Percentiles rank a stretch among this genome's conserved stretches.
Evolutionary conservation across 177 flowering plant genomes (phyloP).

Genomic region (Telopea speciosissima): DNA sequence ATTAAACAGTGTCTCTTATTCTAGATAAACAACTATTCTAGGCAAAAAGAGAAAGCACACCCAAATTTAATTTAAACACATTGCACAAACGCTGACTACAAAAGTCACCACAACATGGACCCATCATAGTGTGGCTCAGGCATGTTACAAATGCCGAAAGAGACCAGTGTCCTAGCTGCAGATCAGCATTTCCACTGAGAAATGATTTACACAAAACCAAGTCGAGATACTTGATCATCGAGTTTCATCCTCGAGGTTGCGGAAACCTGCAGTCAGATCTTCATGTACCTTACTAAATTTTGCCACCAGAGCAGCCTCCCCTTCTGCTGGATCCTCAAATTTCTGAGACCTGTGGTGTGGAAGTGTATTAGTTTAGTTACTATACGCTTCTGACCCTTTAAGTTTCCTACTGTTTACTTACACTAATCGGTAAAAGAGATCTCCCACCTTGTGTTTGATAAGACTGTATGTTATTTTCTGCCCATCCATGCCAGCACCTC

Average conservation of each 20-base stretch:
- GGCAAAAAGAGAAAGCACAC: neutral
- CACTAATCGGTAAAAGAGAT: slow-evolving; percentile 95
- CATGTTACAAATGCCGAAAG: neutral
- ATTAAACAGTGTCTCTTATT: neutral
- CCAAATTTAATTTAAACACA: neutral
- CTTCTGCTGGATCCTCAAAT: slow-evolving; percentile 99
- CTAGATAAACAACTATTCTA: neutral
- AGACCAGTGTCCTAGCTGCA: neutral
- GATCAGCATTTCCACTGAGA: neutral
- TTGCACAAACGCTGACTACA: neutral
- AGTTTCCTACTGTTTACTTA: slow-evolving; percentile 35
- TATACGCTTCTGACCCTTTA: neutral
- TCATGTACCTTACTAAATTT: slow-evolving; percentile 84
- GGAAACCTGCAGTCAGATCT: slow-evolving; percentile 89
- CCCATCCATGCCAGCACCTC: slow-evolving; percentile 97
- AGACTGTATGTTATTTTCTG: slow-evolving; percentile 87
- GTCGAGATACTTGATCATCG: slow-evolving; percentile 30
- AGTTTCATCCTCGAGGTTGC: slow-evolving; percentile 93
- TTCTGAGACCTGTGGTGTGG: slow-evolving; percentile 99
- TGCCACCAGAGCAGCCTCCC: slow-evolving; percentile 74
- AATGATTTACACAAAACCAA: neutral
- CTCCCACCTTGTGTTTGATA: slow-evolving; percentile 87
- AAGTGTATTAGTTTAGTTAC: too few relatives aligned
- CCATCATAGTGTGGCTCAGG: neutral
- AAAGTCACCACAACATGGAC: neutral